Evolutionary conservation across 306 rosid genomes (phyloP).

Genomic region (Trifolium subterraneum): DNA sequence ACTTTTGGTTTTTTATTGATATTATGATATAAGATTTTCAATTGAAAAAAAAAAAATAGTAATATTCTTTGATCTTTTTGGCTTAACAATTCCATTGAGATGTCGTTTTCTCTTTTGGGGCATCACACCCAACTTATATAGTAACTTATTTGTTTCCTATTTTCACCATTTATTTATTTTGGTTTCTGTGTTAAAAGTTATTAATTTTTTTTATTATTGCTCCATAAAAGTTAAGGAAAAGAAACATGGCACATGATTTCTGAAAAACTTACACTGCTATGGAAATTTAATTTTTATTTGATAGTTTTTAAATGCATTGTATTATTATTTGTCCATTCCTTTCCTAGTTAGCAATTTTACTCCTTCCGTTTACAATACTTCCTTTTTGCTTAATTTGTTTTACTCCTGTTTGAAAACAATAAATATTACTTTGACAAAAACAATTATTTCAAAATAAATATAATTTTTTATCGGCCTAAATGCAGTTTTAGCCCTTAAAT

Average conservation of each 20-base stretch:
- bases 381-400: too few species aligned
- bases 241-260: slow-evolving; percentile 25
- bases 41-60: not conserved
- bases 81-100: slow-evolving; percentile 28
- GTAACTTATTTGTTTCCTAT: slow-evolving; percentile 20
- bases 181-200: not conserved
- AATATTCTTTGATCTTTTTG: slow-evolving; percentile 31
- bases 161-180: slow-evolving; percentile 31
- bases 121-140: slow-evolving; percentile 4
- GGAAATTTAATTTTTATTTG: not conserved
- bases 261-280: slow-evolving; percentile 11
- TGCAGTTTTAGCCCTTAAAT: too few species aligned
- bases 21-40: not conserved
- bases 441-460: too few species aligned
- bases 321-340: not conserved
- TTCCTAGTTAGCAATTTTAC: not conserved
- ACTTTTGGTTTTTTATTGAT: not conserved
- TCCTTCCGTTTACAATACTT: too few species aligned
- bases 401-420: too few species aligned
- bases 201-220: too few species aligned
- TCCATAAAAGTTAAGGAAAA: not conserved
- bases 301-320: not conserved
- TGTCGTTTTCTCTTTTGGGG: slow-evolving; percentile 42
- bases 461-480: too few species aligned
- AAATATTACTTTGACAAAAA: too few species aligned